Conservation (phyloP, 257 asterid genomes). For the Ocimum tenuiflorum region DNA sequence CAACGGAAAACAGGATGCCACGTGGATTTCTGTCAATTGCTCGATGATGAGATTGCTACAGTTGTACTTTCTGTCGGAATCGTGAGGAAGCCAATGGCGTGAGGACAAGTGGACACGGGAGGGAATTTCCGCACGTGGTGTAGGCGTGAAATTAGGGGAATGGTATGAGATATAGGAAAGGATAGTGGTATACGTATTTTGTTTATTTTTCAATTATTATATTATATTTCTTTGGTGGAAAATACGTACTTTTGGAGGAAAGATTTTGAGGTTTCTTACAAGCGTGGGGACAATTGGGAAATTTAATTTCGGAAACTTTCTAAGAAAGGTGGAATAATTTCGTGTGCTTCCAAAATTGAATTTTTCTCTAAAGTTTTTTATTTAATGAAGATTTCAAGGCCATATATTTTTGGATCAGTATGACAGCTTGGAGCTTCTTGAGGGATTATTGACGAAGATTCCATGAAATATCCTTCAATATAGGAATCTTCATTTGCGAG, state of each 20-base stretch:
- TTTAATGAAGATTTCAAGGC: neutral
- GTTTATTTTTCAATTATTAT: neutral
- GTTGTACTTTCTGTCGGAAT: neutral
- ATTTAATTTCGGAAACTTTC: neutral
- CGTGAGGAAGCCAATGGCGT: conserved; percentile 12
- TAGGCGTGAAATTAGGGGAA: conserved; percentile 37
- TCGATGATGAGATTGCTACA: neutral
- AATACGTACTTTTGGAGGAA: neutral
- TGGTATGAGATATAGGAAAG: neutral
- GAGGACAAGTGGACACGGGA: conserved; percentile 38
- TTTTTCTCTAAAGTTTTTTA: too few relatives aligned
- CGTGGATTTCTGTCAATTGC: conserved; percentile 33
- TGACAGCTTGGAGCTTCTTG: too few relatives aligned
- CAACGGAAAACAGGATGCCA: neutral
- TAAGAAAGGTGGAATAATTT: neutral
- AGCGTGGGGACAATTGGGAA: neutral
- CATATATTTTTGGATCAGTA: neutral
- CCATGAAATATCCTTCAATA: too few relatives aligned
- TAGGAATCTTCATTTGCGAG: too few relatives aligned
- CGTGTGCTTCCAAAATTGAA: neutral
- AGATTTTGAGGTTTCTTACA: neutral
- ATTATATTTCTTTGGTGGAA: neutral
- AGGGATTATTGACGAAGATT: too few relatives aligned
- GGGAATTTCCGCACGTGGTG: conserved; percentile 59
- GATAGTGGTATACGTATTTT: neutral